These are phyloP conservation scores for Trypanosomatidae sp. DNA, from an alignment of 208 protist genomes.

Conservation along the genomic window DNA sequence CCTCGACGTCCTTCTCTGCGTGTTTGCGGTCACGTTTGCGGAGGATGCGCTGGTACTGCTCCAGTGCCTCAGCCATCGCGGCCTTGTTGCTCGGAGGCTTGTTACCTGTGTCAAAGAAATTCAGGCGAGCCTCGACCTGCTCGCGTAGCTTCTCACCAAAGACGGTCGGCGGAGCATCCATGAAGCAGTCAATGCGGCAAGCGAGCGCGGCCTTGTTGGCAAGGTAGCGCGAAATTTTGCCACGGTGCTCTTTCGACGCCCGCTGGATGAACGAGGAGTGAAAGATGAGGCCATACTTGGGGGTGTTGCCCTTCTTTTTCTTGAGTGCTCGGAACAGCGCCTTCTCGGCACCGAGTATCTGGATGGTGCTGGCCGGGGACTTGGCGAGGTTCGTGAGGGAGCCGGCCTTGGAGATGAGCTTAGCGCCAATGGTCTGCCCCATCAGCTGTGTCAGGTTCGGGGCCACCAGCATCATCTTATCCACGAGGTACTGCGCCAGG, in stretches of 20 bases:
- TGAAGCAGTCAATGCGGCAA: slow-evolving; percentile 97
- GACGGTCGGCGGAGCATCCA: slow-evolving; percentile 85
- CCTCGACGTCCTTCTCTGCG: slow-evolving; percentile 20
- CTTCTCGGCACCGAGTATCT: slow-evolving; percentile 99
- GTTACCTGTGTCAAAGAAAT: slow-evolving; percentile 98
- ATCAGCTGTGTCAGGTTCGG: slow-evolving; percentile 98
- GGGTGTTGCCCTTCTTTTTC: slow-evolving; percentile 98
- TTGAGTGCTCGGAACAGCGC: slow-evolving; percentile 99
- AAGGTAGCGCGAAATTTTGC: slow-evolving; percentile 98
- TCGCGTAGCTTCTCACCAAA: slow-evolving; percentile 96
- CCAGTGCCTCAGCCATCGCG: slow-evolving; percentile 96
- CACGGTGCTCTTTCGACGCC: slow-evolving; percentile 98
- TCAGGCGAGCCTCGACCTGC: slow-evolving; percentile 98
- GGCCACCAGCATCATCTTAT: slow-evolving; percentile 96
- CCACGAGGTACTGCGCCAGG: slow-evolving; percentile 96
- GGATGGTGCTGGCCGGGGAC: slow-evolving; percentile 99
- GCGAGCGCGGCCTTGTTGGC: slow-evolving; percentile 99
- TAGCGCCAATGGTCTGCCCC: slow-evolving; percentile 98
- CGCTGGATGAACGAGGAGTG: slow-evolving; percentile 98
- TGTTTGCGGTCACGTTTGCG: slow-evolving; percentile 62
- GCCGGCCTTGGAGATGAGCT: slow-evolving; percentile 98
- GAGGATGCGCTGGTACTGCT: slow-evolving; percentile 84
- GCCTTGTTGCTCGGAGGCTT: slow-evolving; percentile 94
- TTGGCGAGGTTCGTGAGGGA: slow-evolving; percentile 99
- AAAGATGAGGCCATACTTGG: slow-evolving; percentile 99